Conservation (phyloP, 176 grass and related monocot genomes). For the Triticum turgidum region DNA sequence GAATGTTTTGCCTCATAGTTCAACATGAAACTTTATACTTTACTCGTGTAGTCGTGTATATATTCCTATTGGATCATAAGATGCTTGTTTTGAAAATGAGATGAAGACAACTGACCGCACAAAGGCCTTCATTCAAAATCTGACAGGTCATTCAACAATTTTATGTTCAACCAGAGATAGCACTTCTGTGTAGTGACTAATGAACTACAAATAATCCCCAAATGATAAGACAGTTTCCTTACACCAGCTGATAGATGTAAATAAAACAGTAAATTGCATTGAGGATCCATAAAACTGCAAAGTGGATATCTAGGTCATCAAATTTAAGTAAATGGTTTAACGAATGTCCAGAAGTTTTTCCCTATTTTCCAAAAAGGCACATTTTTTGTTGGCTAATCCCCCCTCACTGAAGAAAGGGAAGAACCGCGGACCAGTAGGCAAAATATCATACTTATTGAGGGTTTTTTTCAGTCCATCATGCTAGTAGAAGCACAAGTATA, state of each 20-base stretch:
- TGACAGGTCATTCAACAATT: neutral
- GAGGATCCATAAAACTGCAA: constrained; percentile 14
- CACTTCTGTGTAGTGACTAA: neutral
- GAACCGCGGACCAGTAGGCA: neutral
- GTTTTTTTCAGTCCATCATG: neutral
- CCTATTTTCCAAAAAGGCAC: neutral
- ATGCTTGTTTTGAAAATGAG: neutral
- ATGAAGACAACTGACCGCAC: neutral
- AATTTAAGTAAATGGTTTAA: constrained; percentile 5
- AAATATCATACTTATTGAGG: neutral
- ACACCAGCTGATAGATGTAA: neutral
- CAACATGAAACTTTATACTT: neutral
- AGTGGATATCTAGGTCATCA: constrained; percentile 11
- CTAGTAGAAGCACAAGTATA: constrained; percentile 39
- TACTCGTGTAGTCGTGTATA: neutral
- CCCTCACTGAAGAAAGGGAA: neutral
- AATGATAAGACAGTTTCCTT: neutral
- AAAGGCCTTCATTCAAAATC: constrained; percentile 1
- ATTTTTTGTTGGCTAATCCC: neutral
- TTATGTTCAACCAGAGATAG: constrained; percentile 19
- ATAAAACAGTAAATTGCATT: neutral
- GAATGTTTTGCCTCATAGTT: constrained; percentile 4
- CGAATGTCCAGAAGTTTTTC: neutral
- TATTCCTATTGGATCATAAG: constrained; percentile 10
- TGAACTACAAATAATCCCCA: neutral